A percentile compares a stretch with the other conserved stretches of the same genome.
phyloP scores from a whole-genome alignment of 192 early-diverging fungal species.

The Piromyces sp. region DNA sequence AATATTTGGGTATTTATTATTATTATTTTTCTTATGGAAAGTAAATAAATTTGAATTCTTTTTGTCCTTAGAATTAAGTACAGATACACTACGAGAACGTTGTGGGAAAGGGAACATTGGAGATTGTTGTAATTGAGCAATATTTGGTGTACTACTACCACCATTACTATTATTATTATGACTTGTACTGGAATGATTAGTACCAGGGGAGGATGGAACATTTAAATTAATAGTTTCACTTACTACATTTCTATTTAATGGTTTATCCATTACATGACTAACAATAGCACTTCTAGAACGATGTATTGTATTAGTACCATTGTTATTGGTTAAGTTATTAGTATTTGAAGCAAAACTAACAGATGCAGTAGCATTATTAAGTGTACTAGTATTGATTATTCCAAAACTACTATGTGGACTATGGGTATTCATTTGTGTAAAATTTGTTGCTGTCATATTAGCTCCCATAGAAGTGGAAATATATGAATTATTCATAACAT shows the following conservation, averaged over 20 bases:
- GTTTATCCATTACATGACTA: neutral
- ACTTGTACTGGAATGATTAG: too few relatives aligned
- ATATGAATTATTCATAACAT: neutral
- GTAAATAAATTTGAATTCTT: neutral
- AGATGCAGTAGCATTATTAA: neutral
- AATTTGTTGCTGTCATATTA: neutral
- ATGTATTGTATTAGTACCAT: neutral
- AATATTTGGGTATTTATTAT: neutral
- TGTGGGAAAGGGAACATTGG: neutral
- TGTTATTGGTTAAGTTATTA: neutral
- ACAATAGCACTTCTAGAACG: neutral
- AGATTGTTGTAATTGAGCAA: neutral
- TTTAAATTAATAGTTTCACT: neutral
- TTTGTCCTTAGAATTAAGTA: neutral
- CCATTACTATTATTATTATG: neutral
- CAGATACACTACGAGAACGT: neutral
- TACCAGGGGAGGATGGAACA: neutral
- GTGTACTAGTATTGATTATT: neutral
- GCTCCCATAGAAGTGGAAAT: neutral
- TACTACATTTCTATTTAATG: neutral
- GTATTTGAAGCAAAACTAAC: neutral
- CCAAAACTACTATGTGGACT: too few relatives aligned
- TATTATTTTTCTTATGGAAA: neutral
- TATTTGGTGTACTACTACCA: neutral
- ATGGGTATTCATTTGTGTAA: too few relatives aligned